phyloP scores from a whole-genome alignment of 306 rosid species.

The Carpinus viminea region DNA sequence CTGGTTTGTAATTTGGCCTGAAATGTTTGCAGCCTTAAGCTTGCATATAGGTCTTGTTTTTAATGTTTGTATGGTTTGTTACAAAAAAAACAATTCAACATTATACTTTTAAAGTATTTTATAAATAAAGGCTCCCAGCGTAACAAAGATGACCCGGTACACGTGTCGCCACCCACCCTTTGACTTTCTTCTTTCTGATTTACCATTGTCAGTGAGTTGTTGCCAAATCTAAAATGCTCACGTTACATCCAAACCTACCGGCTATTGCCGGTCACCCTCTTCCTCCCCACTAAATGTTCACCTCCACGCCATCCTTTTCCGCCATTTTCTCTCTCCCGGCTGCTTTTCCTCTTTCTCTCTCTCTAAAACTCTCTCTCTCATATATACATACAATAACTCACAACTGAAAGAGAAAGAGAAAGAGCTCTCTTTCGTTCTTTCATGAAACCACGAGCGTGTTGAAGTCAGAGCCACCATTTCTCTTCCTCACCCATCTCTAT shows the following conservation, averaged over 20 bases:
- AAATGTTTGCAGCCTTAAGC: no score
- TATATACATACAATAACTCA: not conserved
- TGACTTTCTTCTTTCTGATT: slow-evolving; percentile 14
- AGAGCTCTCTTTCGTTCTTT: not conserved
- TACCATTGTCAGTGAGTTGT: not conserved
- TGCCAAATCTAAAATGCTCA: not conserved
- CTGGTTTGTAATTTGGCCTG: no score
- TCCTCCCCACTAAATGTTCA: not conserved
- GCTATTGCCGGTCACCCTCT: not conserved
- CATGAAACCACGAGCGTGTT: not conserved
- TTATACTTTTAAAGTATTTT: no score
- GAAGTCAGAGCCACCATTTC: not conserved
- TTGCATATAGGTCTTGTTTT: no score
- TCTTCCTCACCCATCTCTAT: not conserved
- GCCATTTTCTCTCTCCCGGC: not conserved
- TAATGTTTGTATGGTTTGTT: no score
- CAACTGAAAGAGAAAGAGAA: not conserved
- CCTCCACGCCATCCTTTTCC: not conserved
- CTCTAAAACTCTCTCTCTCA: not conserved
- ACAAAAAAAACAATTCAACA: no score
- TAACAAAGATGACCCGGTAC: not conserved
- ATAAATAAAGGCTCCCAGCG: not conserved
- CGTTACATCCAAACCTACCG: not conserved
- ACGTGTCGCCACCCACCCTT: slow-evolving; percentile 23
- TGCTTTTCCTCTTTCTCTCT: not conserved